Evolutionary conservation across 2,329 filamentous ascomycete genomes (phyloP).

Genomic region (Fusarium sp.): DNA sequence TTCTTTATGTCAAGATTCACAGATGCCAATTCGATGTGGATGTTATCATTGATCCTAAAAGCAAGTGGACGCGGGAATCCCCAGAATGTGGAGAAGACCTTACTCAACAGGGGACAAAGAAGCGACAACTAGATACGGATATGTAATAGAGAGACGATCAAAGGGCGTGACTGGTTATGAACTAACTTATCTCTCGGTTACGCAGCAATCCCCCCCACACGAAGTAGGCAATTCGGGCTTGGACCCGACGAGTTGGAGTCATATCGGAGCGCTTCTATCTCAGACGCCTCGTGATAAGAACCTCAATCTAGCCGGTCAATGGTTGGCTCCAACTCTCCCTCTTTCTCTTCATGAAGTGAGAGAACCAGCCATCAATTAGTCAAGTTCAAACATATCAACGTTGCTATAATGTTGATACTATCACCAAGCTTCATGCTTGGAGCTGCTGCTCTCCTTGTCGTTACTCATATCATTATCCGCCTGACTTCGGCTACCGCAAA

Average conservation of each 20-base stretch:
- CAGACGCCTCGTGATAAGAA: constrained; percentile 33
- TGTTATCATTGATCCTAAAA: neutral
- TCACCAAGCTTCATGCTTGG: constrained; percentile 43
- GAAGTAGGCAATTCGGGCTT: constrained; percentile 18
- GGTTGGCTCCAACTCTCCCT: neutral
- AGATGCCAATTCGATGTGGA: neutral
- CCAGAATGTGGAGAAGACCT: constrained; percentile 23
- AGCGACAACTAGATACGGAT: constrained; percentile 8
- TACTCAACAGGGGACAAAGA: constrained; percentile 18
- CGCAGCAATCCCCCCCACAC: constrained; percentile 19
- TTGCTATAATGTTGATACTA: constrained; percentile 39
- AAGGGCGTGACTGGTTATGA: constrained; percentile 4
- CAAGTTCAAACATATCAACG: neutral
- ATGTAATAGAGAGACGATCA: constrained; percentile 2
- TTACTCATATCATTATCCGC: constrained; percentile 41
- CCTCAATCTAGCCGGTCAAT: neutral
- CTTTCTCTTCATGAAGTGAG: neutral
- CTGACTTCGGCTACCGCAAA: constrained; percentile 48
- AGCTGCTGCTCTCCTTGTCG: constrained; percentile 36
- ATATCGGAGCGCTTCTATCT: constrained; percentile 15
- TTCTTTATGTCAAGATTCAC: neutral
- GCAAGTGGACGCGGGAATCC: neutral
- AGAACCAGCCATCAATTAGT: neutral
- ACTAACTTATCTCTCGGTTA: constrained; percentile 10
- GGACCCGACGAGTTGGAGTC: constrained; percentile 14